Evolutionary conservation across 2,329 filamentous ascomycete genomes (phyloP), one percentile per base, ranked within the genome.

Genomic region (Sporothrix luriei): DNA sequence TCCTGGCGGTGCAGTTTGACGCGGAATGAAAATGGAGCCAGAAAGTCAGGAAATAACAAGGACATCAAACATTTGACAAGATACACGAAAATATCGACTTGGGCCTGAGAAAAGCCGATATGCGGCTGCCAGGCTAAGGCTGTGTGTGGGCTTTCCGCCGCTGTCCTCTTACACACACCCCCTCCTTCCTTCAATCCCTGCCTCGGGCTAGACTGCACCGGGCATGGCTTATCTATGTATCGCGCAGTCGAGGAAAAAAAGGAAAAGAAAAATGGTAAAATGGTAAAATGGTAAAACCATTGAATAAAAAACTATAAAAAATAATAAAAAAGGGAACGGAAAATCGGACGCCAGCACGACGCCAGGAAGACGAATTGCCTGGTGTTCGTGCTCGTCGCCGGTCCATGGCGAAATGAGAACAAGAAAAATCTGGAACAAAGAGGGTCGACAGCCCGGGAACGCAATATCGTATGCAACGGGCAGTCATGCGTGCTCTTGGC

Each of bases 351-450:
- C 64, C n/a, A 62, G 38, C 38, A 46, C 57, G 21, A 46, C 57
- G 55, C 55, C 55, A 64, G 59, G 59, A 48, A 64, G 14, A 49
- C 24, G 43, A 33, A 49, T 49, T 49, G 43, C 43, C 62, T 65
- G 62, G 43, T 11, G 43, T 43, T 51, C 43, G 43, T 61, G 67
- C 67, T 52, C 51, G 61, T 48, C 61, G 29, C 59, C 52, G 51
- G 49, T 49, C 54, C n/a, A 69, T 66, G n/a, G 40, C 38, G 24
- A 51, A 65, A 48, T 43, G 40, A 16, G 13, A 40, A 55, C 10
- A 43, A 43, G 29, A 38, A 43, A 68, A 43, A 55, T 69, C 61
- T 66, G 51, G 61, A 61, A 69, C 68, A 69, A 69, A 69, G 68
- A 69, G 51, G 68, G 51, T 43, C 57, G 38, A 46, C 46, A 10